Conservation (phyloP, 768 basidiomycete species). For the Rhizopogon vesiculosus region DNA sequence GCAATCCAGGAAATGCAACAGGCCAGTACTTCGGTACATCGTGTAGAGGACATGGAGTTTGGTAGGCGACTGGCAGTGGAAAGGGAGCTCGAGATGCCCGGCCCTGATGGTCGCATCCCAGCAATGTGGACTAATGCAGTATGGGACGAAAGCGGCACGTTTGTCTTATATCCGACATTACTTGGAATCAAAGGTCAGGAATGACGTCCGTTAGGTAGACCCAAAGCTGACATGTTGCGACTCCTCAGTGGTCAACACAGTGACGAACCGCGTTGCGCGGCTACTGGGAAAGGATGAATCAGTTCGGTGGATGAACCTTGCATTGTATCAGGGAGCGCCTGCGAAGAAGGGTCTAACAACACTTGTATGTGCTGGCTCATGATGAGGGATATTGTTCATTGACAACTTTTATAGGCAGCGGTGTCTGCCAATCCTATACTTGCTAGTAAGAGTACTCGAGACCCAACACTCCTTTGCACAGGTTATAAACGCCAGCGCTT, state of each 20-base stretch:
- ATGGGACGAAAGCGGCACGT: constrained; percentile 98
- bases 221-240: background rate
- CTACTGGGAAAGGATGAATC: constrained; percentile 93
- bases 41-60: constrained; percentile 98
- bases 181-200: constrained; percentile 88
- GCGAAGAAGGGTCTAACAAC: constrained; percentile 83
- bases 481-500: constrained; percentile 92
- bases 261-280: constrained; percentile 88
- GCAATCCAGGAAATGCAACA: constrained; percentile 99
- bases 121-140: constrained; percentile 83
- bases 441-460: constrained; percentile 75
- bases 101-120: constrained; percentile 64
- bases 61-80: constrained; percentile 93
- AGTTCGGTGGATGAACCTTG: constrained; percentile 83
- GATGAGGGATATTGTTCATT: constrained; percentile 2
- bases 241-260: constrained; percentile 79
- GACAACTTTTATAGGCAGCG: constrained; percentile 51
- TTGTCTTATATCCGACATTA: constrained; percentile 89
- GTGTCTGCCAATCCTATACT: constrained; percentile 95
- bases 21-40: constrained; percentile 88
- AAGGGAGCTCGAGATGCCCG: constrained; percentile 82
- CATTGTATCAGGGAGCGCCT: constrained; percentile 91
- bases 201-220: background rate
- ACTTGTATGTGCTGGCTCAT: constrained; percentile 43
- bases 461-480: constrained; percentile 90